phyloP scores from a whole-genome alignment of 2,329 filamentous ascomycete species.

The Cercospora sp. region DNA sequence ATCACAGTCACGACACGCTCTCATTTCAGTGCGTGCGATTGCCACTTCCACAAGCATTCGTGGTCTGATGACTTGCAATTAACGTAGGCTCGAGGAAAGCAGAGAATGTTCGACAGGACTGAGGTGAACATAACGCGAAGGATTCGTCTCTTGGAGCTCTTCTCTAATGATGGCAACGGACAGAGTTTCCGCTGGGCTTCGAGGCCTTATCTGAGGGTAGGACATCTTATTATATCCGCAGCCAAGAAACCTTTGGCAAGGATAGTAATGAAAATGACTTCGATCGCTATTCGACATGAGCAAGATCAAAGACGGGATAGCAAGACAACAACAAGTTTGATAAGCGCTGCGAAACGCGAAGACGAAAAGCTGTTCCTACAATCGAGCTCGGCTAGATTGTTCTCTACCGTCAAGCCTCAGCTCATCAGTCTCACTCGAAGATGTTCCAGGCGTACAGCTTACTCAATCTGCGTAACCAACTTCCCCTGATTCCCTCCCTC shows the following conservation, averaged over 20 bases:
- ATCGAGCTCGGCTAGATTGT: not conserved
- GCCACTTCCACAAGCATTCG: no score
- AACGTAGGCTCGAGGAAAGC: not conserved
- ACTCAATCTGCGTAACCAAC: conserved; percentile 45
- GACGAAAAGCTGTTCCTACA: not conserved
- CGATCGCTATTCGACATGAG: not conserved
- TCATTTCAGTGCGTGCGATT: no score
- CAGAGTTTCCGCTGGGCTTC: no score
- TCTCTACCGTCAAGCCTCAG: not conserved
- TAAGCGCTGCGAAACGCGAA: not conserved
- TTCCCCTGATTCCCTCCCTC: conserved; percentile 52
- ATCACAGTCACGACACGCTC: not conserved
- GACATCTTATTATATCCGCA: not conserved
- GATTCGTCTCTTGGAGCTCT: not conserved
- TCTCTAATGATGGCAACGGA: not conserved
- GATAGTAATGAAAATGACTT: not conserved
- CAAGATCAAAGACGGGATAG: not conserved
- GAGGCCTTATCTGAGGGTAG: no score
- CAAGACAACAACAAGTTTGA: not conserved
- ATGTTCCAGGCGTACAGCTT: not conserved
- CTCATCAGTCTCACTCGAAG: not conserved
- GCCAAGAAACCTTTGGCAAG: not conserved
- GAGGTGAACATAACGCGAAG: not conserved
- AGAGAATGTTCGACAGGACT: not conserved
- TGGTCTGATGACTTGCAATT: not conserved